These are phyloP conservation scores for Beta corolliflora DNA, from an alignment of 179 eudicot genomes.

Conservation along the genomic window DNA sequence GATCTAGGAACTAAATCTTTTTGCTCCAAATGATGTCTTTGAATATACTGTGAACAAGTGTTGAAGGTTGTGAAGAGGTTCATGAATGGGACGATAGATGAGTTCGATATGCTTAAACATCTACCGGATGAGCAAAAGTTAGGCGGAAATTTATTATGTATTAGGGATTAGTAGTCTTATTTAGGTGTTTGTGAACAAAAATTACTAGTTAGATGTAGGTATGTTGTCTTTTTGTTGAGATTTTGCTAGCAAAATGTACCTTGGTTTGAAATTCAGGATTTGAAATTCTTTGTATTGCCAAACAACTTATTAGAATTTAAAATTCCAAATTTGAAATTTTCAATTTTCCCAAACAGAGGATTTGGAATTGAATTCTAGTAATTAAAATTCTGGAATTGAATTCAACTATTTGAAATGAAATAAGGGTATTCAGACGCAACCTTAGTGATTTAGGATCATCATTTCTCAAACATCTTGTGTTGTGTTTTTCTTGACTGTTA, in stretches of 20 bases:
- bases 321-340: too few relatives aligned
- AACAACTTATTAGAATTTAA: too few relatives aligned
- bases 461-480: not conserved
- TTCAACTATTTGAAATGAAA: constrained; percentile 2
- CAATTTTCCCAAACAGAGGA: too few relatives aligned
- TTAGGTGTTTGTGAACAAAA: too few relatives aligned
- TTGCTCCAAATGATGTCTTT: constrained; percentile 21
- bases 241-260: not conserved
- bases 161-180: too few relatives aligned
- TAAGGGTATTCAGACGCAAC: not conserved
- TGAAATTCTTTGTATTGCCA: too few relatives aligned
- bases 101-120: too few relatives aligned
- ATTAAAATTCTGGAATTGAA: not conserved
- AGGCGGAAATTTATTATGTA: too few relatives aligned
- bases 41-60: not conserved
- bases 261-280: not conserved
- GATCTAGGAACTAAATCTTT: constrained; percentile 24
- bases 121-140: too few relatives aligned
- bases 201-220: not conserved
- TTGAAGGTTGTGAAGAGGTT: too few relatives aligned
- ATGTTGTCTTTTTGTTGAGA: not conserved
- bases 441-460: too few relatives aligned
- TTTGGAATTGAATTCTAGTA: not conserved
- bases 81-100: too few relatives aligned
- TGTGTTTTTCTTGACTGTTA: not conserved